phyloP scores from a whole-genome alignment of 495 filamentous ascomycete species.

The Astrocystis sublimbata region DNA sequence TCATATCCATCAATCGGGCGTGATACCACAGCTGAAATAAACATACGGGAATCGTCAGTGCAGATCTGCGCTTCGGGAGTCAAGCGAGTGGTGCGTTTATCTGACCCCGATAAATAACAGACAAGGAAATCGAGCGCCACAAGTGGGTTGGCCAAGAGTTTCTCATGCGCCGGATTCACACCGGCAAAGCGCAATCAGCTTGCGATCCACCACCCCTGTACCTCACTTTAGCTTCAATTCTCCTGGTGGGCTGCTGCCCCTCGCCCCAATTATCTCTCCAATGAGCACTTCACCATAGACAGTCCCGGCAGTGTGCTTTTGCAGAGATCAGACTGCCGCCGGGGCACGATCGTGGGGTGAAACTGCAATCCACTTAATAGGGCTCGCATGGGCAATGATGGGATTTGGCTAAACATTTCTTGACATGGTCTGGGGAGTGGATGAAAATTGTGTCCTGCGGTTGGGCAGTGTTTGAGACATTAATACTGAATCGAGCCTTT shows the following conservation, averaged over 20 bases:
- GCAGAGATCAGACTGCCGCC: background rate
- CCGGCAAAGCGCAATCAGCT: no score
- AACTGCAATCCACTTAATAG: background rate
- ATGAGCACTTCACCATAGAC: background rate
- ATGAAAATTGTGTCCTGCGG: background rate
- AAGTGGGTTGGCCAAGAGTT: constrained; percentile 10
- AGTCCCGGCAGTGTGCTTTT: no score
- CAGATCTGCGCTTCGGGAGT: constrained; percentile 5
- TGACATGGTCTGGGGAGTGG: constrained; percentile 4
- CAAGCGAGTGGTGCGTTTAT: background rate
- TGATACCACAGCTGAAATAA: constrained; percentile 14
- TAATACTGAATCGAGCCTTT: background rate
- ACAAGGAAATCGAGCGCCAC: constrained; percentile 10
- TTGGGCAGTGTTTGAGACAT: constrained; percentile 7
- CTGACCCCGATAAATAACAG: background rate
- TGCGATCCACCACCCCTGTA: background rate
- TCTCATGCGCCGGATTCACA: background rate
- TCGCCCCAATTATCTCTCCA: background rate
- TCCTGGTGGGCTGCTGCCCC: background rate
- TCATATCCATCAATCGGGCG: constrained; percentile 7
- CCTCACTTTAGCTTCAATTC: constrained; percentile 9
- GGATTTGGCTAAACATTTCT: constrained; percentile 4
- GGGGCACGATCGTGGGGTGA: constrained; percentile 2
- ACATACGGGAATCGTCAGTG: constrained; percentile 6
- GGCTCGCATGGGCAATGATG: background rate